Conservation (phyloP, 2,329 filamentous ascomycete species). For the Aspergillus brasiliensis region DNA sequence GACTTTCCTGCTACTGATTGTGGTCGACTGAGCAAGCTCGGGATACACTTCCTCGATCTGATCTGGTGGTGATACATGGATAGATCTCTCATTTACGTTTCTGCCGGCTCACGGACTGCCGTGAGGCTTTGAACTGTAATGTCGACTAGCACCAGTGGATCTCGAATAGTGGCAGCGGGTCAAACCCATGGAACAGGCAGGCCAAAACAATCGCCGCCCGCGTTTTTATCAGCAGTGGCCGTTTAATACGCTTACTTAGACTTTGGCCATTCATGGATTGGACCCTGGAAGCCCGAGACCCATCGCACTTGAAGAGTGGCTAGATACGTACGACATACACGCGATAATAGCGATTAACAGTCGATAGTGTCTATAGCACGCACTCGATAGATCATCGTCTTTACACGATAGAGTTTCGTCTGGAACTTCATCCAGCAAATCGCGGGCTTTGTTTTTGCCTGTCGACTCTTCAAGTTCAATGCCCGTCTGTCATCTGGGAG, state of each 20-base stretch:
- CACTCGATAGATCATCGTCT: slow-evolving; percentile 5
- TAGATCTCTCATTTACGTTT: background rate
- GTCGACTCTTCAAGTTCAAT: background rate
- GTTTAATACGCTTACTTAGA: slow-evolving; percentile 4
- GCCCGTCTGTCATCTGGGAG: background rate
- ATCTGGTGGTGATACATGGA: background rate
- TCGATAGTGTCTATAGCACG: background rate
- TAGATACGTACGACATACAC: background rate
- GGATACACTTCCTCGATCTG: background rate
- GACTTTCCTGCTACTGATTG: background rate
- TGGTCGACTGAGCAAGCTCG: background rate
- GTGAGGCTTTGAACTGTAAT: background rate
- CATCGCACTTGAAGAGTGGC: background rate
- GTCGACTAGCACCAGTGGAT: background rate
- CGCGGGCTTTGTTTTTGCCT: background rate
- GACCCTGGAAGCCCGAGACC: background rate
- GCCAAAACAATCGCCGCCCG: background rate
- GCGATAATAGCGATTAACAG: background rate
- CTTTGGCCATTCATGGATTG: slow-evolving; percentile 5
- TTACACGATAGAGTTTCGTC: slow-evolving; percentile 2
- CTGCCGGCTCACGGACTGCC: background rate
- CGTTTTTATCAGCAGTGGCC: background rate
- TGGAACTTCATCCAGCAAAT: background rate
- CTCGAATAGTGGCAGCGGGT: slow-evolving; percentile 4
- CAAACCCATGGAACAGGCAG: slow-evolving; percentile 3